Evolutionary conservation across 352 stramenopile species (phyloP).

Genomic region (Phytophthora parvispora): DNA sequence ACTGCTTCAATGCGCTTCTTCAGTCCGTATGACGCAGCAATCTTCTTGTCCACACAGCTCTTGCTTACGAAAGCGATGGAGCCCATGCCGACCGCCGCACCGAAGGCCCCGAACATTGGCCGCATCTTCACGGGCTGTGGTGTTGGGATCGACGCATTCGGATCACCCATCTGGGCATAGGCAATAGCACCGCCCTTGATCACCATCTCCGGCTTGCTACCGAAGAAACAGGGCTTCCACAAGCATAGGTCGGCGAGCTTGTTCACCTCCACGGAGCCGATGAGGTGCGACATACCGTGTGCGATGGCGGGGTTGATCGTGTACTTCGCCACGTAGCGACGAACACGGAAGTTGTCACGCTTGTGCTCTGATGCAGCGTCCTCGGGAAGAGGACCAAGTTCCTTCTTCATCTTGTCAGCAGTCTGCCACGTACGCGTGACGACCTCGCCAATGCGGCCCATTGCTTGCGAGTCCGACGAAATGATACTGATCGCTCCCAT

Average conservation of each 20-base stretch:
- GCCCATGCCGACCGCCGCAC: constrained; percentile 61
- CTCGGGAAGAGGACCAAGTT: constrained; percentile 90
- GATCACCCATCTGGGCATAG: constrained; percentile 98
- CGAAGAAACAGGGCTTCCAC: constrained; percentile 97
- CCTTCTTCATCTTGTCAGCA: constrained; percentile 98
- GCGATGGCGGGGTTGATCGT: constrained; percentile 98
- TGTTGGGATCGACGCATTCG: constrained; percentile 98
- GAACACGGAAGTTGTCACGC: constrained; percentile 96
- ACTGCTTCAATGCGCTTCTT: constrained; percentile 91
- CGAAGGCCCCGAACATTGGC: constrained; percentile 93
- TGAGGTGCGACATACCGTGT: constrained; percentile 97
- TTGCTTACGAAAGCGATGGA: constrained; percentile 94
- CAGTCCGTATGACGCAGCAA: constrained; percentile 83
- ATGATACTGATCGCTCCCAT: constrained; percentile 98
- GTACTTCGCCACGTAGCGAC: constrained; percentile 98
- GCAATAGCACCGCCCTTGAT: constrained; percentile 97
- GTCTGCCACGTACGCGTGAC: constrained; percentile 98
- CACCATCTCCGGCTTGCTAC: constrained; percentile 97
- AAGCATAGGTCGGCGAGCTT: constrained; percentile 97
- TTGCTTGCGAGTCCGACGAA: constrained; percentile 97
- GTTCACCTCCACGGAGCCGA: constrained; percentile 94
- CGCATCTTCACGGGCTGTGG: constrained; percentile 97
- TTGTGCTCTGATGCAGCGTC: constrained; percentile 70
- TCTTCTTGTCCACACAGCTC: constrained; percentile 77
- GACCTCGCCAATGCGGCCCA: constrained; percentile 98